Conservation (phyloP, 78 protist genomes). For the Monosiga brevicollis region DNA sequence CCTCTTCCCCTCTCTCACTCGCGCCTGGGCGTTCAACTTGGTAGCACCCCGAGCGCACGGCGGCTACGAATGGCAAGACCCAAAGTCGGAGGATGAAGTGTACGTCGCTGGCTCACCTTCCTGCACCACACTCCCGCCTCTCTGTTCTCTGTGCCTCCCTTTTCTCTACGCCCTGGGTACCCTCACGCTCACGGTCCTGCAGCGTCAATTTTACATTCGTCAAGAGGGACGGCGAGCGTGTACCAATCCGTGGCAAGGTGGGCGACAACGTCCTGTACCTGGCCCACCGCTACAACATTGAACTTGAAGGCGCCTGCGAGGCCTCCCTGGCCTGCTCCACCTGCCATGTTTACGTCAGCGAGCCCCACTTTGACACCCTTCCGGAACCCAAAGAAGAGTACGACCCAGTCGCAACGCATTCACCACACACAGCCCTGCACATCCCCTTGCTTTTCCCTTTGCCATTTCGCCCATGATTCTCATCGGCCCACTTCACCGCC, state of each 20-base stretch:
- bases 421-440: no score
- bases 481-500: background rate
- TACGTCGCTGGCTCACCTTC: background rate
- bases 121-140: background rate
- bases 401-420: background rate
- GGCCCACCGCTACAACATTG: conserved; percentile 68
- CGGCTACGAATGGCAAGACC: conserved; percentile 33
- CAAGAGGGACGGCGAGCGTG: conserved; percentile 1
- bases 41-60: no score
- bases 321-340: conserved; percentile 89
- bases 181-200: background rate
- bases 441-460: no score
- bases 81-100: conserved; percentile 36
- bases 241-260: conserved; percentile 15
- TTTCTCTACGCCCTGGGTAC: background rate
- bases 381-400: conserved; percentile 70
- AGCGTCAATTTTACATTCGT: conserved; percentile 25
- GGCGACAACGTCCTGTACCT: conserved; percentile 56
- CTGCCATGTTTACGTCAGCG: conserved; percentile 70
- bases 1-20: no score
- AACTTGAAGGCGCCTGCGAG: conserved; percentile 82
- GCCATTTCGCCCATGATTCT: no score
- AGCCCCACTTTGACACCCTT: conserved; percentile 46
- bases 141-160: no score
- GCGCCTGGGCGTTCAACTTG: no score